Base-by-base conservation (phyloP, 164 flowering plant genomes). In the Macadamia tetraphylla region DNA sequence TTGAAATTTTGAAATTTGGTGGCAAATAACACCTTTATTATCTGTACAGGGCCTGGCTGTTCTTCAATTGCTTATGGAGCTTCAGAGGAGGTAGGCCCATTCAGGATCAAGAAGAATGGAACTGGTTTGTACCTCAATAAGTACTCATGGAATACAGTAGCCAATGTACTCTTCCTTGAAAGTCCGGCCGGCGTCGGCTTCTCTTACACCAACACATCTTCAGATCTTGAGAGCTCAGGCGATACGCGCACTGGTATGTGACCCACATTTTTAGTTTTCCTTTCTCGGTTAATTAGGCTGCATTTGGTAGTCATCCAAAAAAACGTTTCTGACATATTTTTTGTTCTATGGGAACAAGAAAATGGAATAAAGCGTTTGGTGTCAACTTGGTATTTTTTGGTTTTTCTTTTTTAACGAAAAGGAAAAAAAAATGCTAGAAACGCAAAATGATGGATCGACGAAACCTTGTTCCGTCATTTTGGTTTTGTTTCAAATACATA, bases 51-150 rank as follows among this genome's bases (percentile, higher is more conserved):
- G 31, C 98, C 98, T 1, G 98, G 98, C 12, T 92, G 98, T 73
- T 92, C 98, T 0, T 92, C 98, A 0, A 85, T 92, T 69, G 98
- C 94, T 30, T 88, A 90, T 77, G 98, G 98, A n/a, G 98, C 98
- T 31, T 90, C 95, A 6, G 98, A 90, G 72, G 98, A 92, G 73
- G 83, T 90, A 17, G 98, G 98, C 1, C 98, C 96, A n/a, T 92
- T 92, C 66, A 78, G 90, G 78, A 75, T 92, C 30, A 87, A 83
- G 83, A 90, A 75, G 69, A 74, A 75, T 23, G 82, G 80, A 5
- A 77, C 88, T 5, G 88, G 90, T 8, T 64, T 90, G 48, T 66
- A 83, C 78, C 70, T 86, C 18, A 92, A 90, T 84, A 87, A 84
- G 63, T 87, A 85, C 78, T 85, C 96, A 7, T 92, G 96, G 96